Percentiles rank a stretch among this genome's conserved stretches.
Evolutionary conservation across 345 rosid species (phyloP).

Genomic region (Melaleuca alternifolia): DNA sequence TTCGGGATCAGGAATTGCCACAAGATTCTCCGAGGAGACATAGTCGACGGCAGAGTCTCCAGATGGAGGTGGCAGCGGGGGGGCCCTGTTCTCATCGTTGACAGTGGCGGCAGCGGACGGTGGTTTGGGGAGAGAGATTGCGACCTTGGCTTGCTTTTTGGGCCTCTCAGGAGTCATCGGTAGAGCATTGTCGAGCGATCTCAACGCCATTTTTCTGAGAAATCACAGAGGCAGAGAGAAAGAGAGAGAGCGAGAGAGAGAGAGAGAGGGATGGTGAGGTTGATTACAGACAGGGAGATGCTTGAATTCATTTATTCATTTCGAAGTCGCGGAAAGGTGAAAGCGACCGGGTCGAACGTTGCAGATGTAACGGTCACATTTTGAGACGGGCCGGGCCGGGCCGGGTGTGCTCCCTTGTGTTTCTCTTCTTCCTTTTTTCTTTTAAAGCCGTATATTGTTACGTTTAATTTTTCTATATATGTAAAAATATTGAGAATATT

Average conservation of each 20-base stretch:
- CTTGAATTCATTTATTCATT: not conserved
- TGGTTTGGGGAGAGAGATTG: constrained; percentile 18
- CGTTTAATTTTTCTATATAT: not conserved
- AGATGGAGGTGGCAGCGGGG: constrained; percentile 13
- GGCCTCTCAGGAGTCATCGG: constrained; percentile 44
- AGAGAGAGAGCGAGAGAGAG: not conserved
- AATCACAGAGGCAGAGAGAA: not conserved
- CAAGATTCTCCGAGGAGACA: constrained; percentile 49
- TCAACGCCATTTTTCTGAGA: constrained; percentile 48
- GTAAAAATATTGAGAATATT: not conserved
- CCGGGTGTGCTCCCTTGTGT: not conserved
- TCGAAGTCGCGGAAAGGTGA: not conserved
- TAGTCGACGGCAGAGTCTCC: constrained; percentile 50
- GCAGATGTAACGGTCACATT: not conserved
- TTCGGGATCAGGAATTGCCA: constrained; percentile 42
- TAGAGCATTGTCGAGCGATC: constrained; percentile 77
- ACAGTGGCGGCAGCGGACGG: constrained; percentile 2
- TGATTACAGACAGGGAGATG: not conserved
- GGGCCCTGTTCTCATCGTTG: constrained; percentile 57
- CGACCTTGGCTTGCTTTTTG: constrained; percentile 52
- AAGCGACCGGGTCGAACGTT: not conserved
- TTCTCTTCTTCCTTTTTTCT: not conserved
- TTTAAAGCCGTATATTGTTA: not conserved
- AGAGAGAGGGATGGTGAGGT: not conserved
- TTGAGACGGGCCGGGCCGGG: not conserved